phyloP scores from a whole-genome alignment of 345 rosid genomes.

The Anacardium occidentale region DNA sequence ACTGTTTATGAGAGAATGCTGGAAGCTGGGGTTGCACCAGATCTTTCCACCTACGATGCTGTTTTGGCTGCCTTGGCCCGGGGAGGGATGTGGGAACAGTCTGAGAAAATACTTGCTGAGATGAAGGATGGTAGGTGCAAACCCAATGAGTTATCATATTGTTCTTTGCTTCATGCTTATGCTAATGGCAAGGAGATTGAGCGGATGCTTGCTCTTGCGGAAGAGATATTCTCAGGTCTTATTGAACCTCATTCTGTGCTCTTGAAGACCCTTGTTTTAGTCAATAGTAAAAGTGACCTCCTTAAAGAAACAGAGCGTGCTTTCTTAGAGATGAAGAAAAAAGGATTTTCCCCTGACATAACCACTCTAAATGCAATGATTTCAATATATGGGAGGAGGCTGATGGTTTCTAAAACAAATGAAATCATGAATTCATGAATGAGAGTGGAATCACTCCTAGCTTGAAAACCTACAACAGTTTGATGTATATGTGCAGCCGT shows the following conservation, averaged over 20 bases:
- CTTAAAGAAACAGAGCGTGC: constrained; percentile 79
- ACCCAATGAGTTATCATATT: constrained; percentile 83
- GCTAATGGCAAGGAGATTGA: constrained; percentile 81
- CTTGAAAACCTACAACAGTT: constrained; percentile 78
- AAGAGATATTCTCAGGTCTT: constrained; percentile 75
- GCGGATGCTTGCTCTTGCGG: constrained; percentile 71
- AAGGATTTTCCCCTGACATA: too few species aligned
- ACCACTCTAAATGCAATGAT: constrained; percentile 86
- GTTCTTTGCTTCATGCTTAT: constrained; percentile 88
- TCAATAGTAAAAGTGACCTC: constrained; percentile 78
- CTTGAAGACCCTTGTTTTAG: constrained; percentile 83
- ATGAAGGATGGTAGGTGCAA: constrained; percentile 74
- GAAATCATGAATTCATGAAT: constrained; percentile 75
- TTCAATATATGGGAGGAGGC: constrained; percentile 84
- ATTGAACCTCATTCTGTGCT: constrained; percentile 74
- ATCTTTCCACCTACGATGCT: constrained; percentile 87
- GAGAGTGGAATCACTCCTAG: constrained; percentile 74
- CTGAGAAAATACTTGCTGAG: constrained; percentile 79
- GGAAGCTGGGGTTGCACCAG: constrained; percentile 78
- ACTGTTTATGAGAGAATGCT: constrained; percentile 78
- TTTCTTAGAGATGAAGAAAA: too few species aligned
- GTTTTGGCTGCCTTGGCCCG: constrained; percentile 95
- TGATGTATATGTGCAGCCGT: constrained; percentile 86
- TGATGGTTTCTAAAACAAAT: constrained; percentile 66
- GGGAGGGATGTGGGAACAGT: constrained; percentile 92